Conservation (phyloP, 306 rosid species). For the Cicer bijugum region DNA sequence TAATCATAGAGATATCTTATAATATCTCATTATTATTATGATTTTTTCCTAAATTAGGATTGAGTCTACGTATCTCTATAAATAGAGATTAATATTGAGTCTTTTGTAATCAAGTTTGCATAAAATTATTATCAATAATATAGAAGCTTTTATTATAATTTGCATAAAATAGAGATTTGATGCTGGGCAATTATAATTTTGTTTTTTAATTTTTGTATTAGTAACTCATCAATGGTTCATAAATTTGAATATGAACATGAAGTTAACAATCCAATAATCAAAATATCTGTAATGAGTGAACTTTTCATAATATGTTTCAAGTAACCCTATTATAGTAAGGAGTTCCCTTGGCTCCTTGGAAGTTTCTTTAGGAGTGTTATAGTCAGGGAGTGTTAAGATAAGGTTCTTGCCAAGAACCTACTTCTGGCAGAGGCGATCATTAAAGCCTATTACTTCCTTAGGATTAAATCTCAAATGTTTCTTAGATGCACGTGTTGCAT, state of each 20-base stretch:
- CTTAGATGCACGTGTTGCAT: constrained; percentile 7
- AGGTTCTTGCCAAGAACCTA: constrained; percentile 18
- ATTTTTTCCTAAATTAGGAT: too few species aligned
- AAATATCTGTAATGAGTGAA: constrained; percentile 24
- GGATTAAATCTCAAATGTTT: constrained; percentile 22
- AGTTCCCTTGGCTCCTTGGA: constrained; percentile 7
- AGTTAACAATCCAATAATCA: constrained; percentile 26
- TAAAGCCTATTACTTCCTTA: constrained; percentile 7
- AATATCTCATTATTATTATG: too few species aligned
- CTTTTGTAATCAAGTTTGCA: too few species aligned
- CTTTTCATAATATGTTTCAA: constrained; percentile 22
- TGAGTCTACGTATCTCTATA: too few species aligned
- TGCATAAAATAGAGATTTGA: not conserved
- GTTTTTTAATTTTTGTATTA: not conserved
- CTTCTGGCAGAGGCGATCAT: constrained; percentile 4
- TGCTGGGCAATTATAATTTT: constrained; percentile 3
- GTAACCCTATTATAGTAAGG: constrained; percentile 28
- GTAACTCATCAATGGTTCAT: constrained; percentile 22
- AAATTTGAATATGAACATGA: constrained; percentile 36
- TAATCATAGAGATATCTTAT: too few species aligned
- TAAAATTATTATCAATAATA: too few species aligned
- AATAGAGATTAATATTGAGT: too few species aligned
- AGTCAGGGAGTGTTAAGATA: constrained; percentile 27
- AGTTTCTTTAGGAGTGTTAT: not conserved
- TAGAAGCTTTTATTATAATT: too few species aligned